Evolutionary conservation across 352 stramenopile species (phyloP).

Genomic region (Pythium monospermum): DNA sequence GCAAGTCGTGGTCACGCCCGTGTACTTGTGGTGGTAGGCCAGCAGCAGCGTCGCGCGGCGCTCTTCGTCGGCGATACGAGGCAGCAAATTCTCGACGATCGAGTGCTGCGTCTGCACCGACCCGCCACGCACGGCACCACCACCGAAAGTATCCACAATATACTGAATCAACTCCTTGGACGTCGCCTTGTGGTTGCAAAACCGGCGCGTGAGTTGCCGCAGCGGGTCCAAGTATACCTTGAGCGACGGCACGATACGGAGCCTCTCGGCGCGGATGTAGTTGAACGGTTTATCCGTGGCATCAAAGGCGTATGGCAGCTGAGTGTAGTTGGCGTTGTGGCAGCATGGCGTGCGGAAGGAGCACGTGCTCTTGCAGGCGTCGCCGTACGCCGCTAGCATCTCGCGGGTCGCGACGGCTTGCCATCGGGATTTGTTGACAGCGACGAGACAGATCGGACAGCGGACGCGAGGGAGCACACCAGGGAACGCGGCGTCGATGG

Average conservation of each 20-base stretch:
- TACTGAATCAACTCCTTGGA: constrained; percentile 8
- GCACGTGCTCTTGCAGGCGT: constrained; percentile 13
- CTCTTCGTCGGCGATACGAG: constrained; percentile 15
- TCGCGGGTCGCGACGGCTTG: background rate
- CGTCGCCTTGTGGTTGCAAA: constrained; percentile 12
- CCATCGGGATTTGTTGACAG: constrained; percentile 21
- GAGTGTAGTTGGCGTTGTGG: constrained; percentile 19
- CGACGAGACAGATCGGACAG: constrained; percentile 23
- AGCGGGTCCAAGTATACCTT: constrained; percentile 3
- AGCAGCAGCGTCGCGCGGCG: constrained; percentile 20
- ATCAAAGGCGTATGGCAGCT: constrained; percentile 9
- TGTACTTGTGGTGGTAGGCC: constrained; percentile 22
- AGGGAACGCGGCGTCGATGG: constrained; percentile 3
- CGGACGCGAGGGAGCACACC: constrained; percentile 19
- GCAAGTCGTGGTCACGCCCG: constrained; percentile 16
- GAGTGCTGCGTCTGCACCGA: constrained; percentile 4
- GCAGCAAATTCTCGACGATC: constrained; percentile 16
- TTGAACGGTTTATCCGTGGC: background rate
- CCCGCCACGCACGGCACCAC: no score
- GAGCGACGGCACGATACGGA: constrained; percentile 6
- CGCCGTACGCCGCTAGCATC: constrained; percentile 3
- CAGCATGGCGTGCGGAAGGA: constrained; percentile 22
- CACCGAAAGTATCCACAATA: constrained; percentile 15
- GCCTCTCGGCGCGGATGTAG: background rate
- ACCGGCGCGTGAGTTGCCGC: background rate